Evolutionary conservation across 345 rosid species (phyloP).

Genomic region (Camelina neglecta): DNA sequence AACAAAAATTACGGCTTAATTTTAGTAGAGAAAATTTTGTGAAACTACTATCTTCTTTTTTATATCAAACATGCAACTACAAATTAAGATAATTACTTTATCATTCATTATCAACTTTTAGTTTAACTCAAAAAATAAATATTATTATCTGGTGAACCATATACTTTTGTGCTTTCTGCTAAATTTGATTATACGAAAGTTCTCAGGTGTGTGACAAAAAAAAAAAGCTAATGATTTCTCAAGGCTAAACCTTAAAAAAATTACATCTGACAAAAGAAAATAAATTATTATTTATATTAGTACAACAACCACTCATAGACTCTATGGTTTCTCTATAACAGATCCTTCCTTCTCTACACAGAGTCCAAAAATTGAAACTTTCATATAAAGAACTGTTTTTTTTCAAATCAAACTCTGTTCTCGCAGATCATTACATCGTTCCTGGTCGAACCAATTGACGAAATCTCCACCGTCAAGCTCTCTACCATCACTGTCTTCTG

Average conservation of each 20-base stretch:
- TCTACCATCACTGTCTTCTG: background rate
- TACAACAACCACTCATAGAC: conserved; percentile 14
- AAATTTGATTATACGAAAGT: conserved; percentile 41
- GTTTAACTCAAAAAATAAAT: too few species aligned
- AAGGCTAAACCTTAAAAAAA: conserved; percentile 38
- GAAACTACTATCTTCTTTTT: too few species aligned
- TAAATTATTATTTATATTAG: conserved; percentile 29
- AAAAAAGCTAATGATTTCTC: conserved; percentile 32
- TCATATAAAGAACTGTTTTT: background rate
- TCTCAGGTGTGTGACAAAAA: conserved; percentile 40
- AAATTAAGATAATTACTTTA: too few species aligned
- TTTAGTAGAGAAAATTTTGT: too few species aligned
- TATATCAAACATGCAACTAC: too few species aligned
- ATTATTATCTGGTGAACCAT: background rate
- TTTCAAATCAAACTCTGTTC: background rate
- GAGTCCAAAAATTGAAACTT: background rate
- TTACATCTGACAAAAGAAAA: conserved; percentile 16
- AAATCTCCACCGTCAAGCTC: background rate
- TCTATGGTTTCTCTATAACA: conserved; percentile 16
- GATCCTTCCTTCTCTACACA: conserved; percentile 19
- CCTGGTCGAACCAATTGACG: background rate
- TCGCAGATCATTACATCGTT: background rate
- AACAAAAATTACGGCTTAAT: too few species aligned
- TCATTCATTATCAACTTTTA: too few species aligned
- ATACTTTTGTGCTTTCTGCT: conserved; percentile 45